A percentile compares a stretch with the other conserved stretches of the same genome.
Conservation (phyloP, 352 stramenopile genomes). For the Globisporangium nunn region DNA sequence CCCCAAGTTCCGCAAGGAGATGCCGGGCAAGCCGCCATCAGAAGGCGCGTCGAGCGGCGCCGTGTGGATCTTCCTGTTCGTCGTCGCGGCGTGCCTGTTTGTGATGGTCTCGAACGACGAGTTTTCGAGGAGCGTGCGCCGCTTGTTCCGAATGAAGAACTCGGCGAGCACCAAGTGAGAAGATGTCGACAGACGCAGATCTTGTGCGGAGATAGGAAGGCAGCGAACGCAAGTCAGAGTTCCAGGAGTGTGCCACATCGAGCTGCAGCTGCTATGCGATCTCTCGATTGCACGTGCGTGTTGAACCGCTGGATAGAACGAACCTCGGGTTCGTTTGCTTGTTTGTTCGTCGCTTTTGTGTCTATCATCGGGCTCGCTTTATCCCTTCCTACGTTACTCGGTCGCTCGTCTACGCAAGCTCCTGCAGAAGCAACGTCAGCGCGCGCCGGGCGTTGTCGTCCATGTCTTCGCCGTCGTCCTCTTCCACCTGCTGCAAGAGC, state of each 20-base stretch:
- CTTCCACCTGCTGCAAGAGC: slow-evolving; percentile 33
- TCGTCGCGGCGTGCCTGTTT: slow-evolving; percentile 43
- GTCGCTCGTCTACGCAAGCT: slow-evolving; percentile 17
- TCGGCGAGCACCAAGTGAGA: slow-evolving; percentile 24
- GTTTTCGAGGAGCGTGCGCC: slow-evolving; percentile 45
- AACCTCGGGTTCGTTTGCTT: neutral
- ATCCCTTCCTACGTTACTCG: too few species aligned
- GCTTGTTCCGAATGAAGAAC: slow-evolving; percentile 32
- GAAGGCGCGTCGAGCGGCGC: slow-evolving; percentile 24
- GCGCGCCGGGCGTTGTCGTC: slow-evolving; percentile 46
- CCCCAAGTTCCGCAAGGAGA: slow-evolving; percentile 38
- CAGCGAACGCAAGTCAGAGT: neutral
- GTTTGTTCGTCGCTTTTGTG: neutral
- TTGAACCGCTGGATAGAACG: neutral
- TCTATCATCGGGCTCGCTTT: neutral
- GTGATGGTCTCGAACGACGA: slow-evolving; percentile 65
- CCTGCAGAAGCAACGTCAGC: slow-evolving; percentile 33
- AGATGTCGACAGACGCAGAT: neutral
- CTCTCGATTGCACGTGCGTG: neutral
- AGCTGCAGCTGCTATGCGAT: neutral
- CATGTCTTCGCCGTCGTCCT: slow-evolving; percentile 39
- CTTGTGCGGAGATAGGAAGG: neutral
- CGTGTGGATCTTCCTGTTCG: slow-evolving; percentile 47
- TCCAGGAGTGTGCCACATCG: neutral
- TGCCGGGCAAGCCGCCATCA: slow-evolving; percentile 21